Evolutionary conservation across 306 rosid genomes (phyloP).

Genomic region (Medicago arabica): DNA sequence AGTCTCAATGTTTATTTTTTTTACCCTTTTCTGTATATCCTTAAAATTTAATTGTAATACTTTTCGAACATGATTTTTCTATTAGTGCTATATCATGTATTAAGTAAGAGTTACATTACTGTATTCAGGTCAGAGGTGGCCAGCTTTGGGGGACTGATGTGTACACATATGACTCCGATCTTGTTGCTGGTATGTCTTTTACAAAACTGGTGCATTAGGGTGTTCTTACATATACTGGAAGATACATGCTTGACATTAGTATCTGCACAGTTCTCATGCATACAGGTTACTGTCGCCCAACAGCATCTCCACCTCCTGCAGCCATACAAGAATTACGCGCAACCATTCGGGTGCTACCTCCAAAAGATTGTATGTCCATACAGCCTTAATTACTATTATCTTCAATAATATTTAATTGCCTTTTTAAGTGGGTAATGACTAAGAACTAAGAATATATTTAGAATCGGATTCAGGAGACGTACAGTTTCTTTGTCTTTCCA

Average conservation of each 20-base stretch:
- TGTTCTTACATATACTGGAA: constrained; percentile 21
- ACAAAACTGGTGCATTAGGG: background rate
- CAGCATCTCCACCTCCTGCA: constrained; percentile 89
- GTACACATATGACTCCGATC: constrained; percentile 94
- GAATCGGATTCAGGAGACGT: background rate
- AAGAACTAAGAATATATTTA: constrained; percentile 3
- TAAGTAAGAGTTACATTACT: constrained; percentile 47
- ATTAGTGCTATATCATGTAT: constrained; percentile 19
- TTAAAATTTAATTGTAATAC: constrained; percentile 8
- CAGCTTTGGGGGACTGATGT: constrained; percentile 99
- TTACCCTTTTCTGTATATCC: constrained; percentile 5
- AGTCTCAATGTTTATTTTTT: background rate
- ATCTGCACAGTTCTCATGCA: constrained; percentile 90
- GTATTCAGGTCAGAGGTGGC: constrained; percentile 92
- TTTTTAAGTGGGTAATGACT: background rate
- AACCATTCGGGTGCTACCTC: constrained; percentile 85
- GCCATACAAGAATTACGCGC: constrained; percentile 91
- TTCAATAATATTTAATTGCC: background rate
- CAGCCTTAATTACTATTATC: constrained; percentile 26
- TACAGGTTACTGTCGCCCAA: constrained; percentile 97
- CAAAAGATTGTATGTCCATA: constrained; percentile 83
- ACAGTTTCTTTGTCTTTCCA: background rate
- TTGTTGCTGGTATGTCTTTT: constrained; percentile 79
- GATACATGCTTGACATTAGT: constrained; percentile 29
- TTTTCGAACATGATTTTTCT: constrained; percentile 8